Conservation (phyloP, 768 basidiomycete genomes). For the Leccinellum rugosiceps region DNA sequence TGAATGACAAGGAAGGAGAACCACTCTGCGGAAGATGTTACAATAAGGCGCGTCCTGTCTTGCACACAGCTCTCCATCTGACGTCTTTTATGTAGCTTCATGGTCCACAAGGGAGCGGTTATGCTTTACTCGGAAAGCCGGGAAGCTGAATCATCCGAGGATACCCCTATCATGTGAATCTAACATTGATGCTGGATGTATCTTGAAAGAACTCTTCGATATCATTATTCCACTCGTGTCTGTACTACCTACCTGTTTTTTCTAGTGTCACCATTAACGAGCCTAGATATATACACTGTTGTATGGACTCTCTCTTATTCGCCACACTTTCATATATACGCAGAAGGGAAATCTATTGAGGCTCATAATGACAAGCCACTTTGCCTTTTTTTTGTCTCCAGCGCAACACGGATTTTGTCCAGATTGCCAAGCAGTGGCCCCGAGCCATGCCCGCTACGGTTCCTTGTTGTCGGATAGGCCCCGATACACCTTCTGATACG, state of each 20-base stretch:
- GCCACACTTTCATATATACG: not conserved
- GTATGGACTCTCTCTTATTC: not conserved
- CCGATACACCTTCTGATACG: constrained; percentile 9
- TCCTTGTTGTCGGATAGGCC: constrained; percentile 7
- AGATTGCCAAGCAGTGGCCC: constrained; percentile 12
- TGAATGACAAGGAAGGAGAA: constrained; percentile 74
- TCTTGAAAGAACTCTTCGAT: constrained; percentile 8
- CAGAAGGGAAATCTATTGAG: not conserved
- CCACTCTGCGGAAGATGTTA: constrained; percentile 74
- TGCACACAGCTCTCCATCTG: not conserved
- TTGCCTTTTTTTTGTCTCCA: not conserved
- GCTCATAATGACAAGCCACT: not conserved
- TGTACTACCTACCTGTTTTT: constrained; percentile 22
- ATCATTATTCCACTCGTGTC: constrained; percentile 18
- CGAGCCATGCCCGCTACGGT: constrained; percentile 11
- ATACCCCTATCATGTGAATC: constrained; percentile 1
- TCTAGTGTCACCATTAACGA: constrained; percentile 11
- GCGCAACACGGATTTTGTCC: not conserved
- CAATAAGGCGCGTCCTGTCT: constrained; percentile 45
- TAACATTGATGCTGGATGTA: constrained; percentile 5
- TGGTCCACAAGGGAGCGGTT: constrained; percentile 72
- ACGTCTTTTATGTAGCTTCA: constrained; percentile 47
- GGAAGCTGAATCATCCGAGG: constrained; percentile 33
- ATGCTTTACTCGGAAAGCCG: constrained; percentile 61
- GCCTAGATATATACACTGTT: constrained; percentile 9